Evolutionary conservation across 177 flowering plant species (phyloP).

Genomic region (Telopea speciosissima): DNA sequence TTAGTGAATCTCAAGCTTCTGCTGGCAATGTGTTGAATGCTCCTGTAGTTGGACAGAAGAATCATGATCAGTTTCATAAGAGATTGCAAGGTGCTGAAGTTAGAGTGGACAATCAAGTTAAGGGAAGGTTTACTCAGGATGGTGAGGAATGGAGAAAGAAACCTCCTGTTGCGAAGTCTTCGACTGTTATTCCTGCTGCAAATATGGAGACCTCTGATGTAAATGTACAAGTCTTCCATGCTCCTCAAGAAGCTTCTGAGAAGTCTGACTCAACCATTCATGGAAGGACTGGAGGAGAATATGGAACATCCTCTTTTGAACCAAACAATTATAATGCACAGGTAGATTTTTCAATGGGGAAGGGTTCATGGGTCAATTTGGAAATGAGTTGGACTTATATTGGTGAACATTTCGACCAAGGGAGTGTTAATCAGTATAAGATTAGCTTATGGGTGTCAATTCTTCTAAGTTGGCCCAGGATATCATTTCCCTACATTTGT

Average conservation of each 20-base stretch:
- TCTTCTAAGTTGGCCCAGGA: neutral
- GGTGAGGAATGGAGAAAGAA: conserved; percentile 60
- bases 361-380: neutral
- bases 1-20: conserved; percentile 12
- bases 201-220: conserved; percentile 18
- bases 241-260: conserved; percentile 23
- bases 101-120: conserved; percentile 46
- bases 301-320: conserved; percentile 27
- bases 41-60: conserved; percentile 12
- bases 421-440: neutral
- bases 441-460: neutral
- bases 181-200: conserved; percentile 16
- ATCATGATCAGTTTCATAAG: conserved; percentile 32
- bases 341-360: conserved; percentile 26
- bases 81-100: conserved; percentile 43
- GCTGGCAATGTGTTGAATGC: conserved; percentile 9
- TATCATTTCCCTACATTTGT: neutral
- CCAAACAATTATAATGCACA: conserved; percentile 47
- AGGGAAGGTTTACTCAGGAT: conserved; percentile 47
- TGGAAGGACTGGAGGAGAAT: conserved; percentile 38
- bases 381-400: neutral
- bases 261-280: conserved; percentile 20
- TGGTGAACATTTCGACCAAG: neutral
- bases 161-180: conserved; percentile 18
- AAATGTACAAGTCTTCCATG: conserved; percentile 20